Conservation (phyloP, 1,284 basidiomycete species). For the Cryptococcus floricola region DNA sequence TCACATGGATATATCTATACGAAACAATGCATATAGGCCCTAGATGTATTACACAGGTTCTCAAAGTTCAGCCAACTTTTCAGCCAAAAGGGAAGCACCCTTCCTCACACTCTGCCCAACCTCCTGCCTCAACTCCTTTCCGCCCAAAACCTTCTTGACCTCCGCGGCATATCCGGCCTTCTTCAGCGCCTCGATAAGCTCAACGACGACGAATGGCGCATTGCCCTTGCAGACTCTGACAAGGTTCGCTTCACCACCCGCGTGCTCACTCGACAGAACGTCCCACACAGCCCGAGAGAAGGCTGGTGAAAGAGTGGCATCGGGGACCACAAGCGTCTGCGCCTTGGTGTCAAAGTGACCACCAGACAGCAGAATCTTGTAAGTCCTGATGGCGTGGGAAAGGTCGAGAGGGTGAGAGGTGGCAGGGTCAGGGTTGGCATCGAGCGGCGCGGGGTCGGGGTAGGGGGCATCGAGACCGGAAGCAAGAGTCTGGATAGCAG, state of each 20-base stretch:
- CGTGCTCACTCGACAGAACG: slow-evolving; percentile 50
- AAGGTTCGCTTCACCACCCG: slow-evolving; percentile 44
- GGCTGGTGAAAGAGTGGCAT: slow-evolving; percentile 57
- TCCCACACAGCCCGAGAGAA: slow-evolving; percentile 61
- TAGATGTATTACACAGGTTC: neutral
- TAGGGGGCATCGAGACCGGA: slow-evolving; percentile 58
- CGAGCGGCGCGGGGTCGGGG: slow-evolving; percentile 47
- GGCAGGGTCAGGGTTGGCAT: slow-evolving; percentile 24
- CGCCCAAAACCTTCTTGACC: slow-evolving; percentile 59
- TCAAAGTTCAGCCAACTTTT: slow-evolving; percentile 38
- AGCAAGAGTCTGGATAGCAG: slow-evolving; percentile 60
- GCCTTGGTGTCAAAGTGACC: slow-evolving; percentile 72
- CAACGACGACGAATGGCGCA: slow-evolving; percentile 74
- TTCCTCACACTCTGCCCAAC: slow-evolving; percentile 41
- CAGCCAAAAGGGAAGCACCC: slow-evolving; percentile 41
- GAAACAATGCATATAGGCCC: neutral
- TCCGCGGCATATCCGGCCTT: slow-evolving; percentile 50
- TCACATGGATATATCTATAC: neutral
- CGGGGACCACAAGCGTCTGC: slow-evolving; percentile 54
- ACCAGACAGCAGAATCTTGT: slow-evolving; percentile 82
- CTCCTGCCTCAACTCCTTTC: slow-evolving; percentile 47
- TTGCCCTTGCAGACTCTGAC: slow-evolving; percentile 62
- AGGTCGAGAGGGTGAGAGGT: slow-evolving; percentile 68
- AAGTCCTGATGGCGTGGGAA: slow-evolving; percentile 71
- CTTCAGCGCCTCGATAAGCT: slow-evolving; percentile 63